phyloP scores from a whole-genome alignment of 140 eudicot genomes.

The Cichorium intybus region DNA sequence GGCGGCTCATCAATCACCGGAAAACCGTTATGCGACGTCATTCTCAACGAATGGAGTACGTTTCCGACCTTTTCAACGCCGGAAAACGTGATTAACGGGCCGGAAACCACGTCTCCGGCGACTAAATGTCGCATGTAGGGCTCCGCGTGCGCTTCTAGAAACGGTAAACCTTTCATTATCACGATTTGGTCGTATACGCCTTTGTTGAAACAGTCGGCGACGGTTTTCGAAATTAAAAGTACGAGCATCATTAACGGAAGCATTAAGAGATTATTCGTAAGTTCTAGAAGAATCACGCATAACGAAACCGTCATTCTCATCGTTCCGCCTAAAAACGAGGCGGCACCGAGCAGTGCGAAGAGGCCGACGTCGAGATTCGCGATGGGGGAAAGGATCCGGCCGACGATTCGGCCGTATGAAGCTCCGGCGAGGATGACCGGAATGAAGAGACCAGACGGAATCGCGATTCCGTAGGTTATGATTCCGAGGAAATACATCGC shows the following conservation, averaged over 20 bases:
- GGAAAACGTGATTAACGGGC: slow-evolving; percentile 71
- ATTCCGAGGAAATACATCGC: slow-evolving; percentile 72
- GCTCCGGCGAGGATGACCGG: slow-evolving; percentile 97
- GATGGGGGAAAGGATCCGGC: slow-evolving; percentile 49
- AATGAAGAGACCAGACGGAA: slow-evolving; percentile 93
- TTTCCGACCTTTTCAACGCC: slow-evolving; percentile 91
- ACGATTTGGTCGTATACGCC: slow-evolving; percentile 98
- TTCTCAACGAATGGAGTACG: slow-evolving; percentile 55
- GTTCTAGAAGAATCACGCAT: slow-evolving; percentile 92
- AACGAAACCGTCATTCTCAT: slow-evolving; percentile 99
- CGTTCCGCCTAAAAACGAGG: slow-evolving; percentile 97
- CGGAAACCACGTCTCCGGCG: slow-evolving; percentile 91
- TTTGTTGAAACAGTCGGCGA: slow-evolving; percentile 85
- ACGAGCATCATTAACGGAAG: slow-evolving; percentile 92
- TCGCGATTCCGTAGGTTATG: slow-evolving; percentile 89
- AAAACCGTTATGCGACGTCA: slow-evolving; percentile 81
- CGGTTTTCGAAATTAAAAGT: slow-evolving; percentile 89
- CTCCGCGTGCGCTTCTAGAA: slow-evolving; percentile 92
- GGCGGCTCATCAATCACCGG: slow-evolving; percentile 98
- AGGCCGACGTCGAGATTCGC: slow-evolving; percentile 77
- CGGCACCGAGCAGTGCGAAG: slow-evolving; percentile 87
- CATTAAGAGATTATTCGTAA: slow-evolving; percentile 78
- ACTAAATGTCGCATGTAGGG: slow-evolving; percentile 92
- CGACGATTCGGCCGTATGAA: slow-evolving; percentile 89
- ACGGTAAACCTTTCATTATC: slow-evolving; percentile 88